These are phyloP conservation scores for Leccinum subgranulosum DNA, from an alignment of 768 basidiomycete species.

Conservation along the genomic window DNA sequence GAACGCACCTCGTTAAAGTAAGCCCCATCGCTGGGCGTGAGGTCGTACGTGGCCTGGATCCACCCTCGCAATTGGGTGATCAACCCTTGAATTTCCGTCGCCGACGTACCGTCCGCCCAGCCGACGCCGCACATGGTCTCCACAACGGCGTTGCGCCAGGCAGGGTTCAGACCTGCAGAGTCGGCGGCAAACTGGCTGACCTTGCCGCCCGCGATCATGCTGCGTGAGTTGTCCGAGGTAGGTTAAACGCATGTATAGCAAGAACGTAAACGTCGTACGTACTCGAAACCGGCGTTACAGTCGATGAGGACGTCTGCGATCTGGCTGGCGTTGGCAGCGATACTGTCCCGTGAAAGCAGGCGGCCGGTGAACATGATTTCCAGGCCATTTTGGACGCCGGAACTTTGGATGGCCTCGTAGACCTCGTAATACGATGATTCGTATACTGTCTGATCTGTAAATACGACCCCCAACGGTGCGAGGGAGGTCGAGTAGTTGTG, in stretches of 20 bases:
- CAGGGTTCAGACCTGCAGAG: constrained; percentile 41
- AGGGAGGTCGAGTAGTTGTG: constrained; percentile 22
- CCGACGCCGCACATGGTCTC: constrained; percentile 21
- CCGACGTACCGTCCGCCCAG: constrained; percentile 20
- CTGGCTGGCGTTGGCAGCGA: constrained; percentile 19
- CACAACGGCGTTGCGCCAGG: constrained; percentile 40
- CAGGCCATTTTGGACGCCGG: background rate
- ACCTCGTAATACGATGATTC: constrained; percentile 7
- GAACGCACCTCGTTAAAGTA: constrained; percentile 46
- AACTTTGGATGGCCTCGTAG: background rate
- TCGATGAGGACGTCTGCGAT: constrained; percentile 19
- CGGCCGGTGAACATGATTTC: constrained; percentile 32
- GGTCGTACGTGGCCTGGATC: constrained; percentile 28
- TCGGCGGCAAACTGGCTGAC: constrained; percentile 35
- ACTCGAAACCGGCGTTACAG: background rate
- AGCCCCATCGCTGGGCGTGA: constrained; percentile 34
- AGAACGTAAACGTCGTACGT: background rate
- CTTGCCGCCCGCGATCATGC: constrained; percentile 32
- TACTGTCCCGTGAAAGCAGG: constrained; percentile 28
- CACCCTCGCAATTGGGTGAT: constrained; percentile 6
- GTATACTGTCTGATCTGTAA: background rate
- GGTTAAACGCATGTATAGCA: background rate
- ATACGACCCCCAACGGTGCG: constrained; percentile 3
- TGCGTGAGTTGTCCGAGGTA: background rate
- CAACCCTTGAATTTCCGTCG: background rate